phyloP scores from a whole-genome alignment of 2,329 filamentous ascomycete genomes.

The Akanthomyces lecanii region DNA sequence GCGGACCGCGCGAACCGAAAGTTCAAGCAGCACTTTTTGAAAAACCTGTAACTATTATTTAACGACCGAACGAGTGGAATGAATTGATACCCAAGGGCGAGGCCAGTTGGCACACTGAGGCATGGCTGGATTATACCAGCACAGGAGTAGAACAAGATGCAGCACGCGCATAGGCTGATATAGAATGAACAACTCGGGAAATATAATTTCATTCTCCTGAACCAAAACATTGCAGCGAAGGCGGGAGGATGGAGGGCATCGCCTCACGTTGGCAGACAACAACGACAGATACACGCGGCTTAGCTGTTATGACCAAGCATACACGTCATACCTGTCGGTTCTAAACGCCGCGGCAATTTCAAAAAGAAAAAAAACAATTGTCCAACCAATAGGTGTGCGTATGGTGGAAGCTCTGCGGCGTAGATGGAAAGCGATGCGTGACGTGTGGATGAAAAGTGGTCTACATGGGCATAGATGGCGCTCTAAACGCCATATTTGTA shows the following conservation, averaged over 20 bases:
- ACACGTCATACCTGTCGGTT: too few species aligned
- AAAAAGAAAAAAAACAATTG: too few species aligned
- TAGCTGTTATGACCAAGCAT: neutral
- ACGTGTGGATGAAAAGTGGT: too few species aligned
- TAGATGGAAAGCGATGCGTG: too few species aligned
- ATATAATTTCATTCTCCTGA: neutral
- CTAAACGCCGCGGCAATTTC: too few species aligned
- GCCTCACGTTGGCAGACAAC: too few species aligned
- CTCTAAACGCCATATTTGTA: too few species aligned
- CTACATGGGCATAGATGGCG: too few species aligned
- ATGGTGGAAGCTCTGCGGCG: too few species aligned
- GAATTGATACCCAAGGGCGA: neutral
- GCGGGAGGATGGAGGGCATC: neutral
- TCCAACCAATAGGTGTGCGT: too few species aligned
- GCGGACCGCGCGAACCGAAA: constrained; percentile 86
- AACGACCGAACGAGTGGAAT: neutral
- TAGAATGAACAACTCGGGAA: neutral
- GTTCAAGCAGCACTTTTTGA: constrained; percentile 79
- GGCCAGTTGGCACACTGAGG: neutral
- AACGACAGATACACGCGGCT: neutral
- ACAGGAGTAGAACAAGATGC: neutral
- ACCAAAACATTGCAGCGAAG: neutral
- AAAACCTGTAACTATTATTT: constrained; percentile 54
- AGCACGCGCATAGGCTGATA: neutral
- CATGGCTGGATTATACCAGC: neutral